Percentiles rank a stretch among this genome's conserved stretches.
phyloP scores from a whole-genome alignment of 768 basidiomycete genomes.

The Boletus subcaerulescens region DNA sequence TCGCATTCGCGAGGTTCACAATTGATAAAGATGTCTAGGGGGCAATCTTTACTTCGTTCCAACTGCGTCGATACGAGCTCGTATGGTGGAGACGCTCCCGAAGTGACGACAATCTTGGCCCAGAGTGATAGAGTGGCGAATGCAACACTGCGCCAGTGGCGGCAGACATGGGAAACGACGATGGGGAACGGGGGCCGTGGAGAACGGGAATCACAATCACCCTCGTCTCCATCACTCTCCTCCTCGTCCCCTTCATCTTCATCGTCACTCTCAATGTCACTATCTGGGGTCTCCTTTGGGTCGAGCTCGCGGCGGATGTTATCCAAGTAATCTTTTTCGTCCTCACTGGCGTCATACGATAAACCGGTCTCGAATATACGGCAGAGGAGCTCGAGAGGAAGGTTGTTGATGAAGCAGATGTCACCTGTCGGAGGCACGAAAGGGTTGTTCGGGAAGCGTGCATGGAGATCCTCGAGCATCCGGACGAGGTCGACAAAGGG shows the following conservation, averaged over 20 bases:
- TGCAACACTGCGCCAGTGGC: slow-evolving; percentile 54
- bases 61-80: slow-evolving; percentile 45
- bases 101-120: slow-evolving; percentile 38
- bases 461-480: neutral
- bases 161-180: slow-evolving; percentile 30
- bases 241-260: neutral
- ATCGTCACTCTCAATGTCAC: neutral
- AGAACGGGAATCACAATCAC: neutral
- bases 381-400: slow-evolving; percentile 56
- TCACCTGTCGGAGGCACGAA: slow-evolving; percentile 42
- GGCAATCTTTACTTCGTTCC: slow-evolving; percentile 51
- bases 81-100: slow-evolving; percentile 37
- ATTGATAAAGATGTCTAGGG: slow-evolving; percentile 43
- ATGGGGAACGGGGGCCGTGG: neutral
- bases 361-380: slow-evolving; percentile 53
- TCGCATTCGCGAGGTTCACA: slow-evolving; percentile 22
- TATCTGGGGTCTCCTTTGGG: slow-evolving; percentile 27
- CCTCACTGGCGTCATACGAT: slow-evolving; percentile 30
- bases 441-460: slow-evolving; percentile 44
- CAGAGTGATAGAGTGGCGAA: slow-evolving; percentile 57
- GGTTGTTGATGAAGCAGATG: slow-evolving; percentile 47
- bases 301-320: slow-evolving; percentile 27
- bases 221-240: neutral
- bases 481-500: too few relatives aligned
- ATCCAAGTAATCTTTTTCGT: slow-evolving; percentile 32